Conservation (phyloP, 306 rosid genomes). For the Herpetospermum pedunculosum region DNA sequence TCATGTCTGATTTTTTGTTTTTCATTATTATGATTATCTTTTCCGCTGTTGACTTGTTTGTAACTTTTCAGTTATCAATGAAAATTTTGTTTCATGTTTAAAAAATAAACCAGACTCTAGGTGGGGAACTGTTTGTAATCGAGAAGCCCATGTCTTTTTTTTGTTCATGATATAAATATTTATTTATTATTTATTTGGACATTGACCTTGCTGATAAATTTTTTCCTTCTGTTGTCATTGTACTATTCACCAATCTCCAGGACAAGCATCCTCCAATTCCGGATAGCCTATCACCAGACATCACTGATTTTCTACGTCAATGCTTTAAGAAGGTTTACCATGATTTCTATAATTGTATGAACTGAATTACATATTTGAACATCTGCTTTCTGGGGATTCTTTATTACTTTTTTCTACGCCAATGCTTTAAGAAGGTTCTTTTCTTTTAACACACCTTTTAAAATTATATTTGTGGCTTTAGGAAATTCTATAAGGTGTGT, state of each 20-base stretch:
- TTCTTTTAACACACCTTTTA: not conserved
- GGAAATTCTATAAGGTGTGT: not conserved
- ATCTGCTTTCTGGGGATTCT: not conserved
- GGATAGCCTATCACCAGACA: conserved; percentile 79
- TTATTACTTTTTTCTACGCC: conserved; percentile 4
- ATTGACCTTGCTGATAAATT: not conserved
- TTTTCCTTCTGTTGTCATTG: not conserved
- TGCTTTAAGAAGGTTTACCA: conserved; percentile 90
- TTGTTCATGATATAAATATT: not conserved
- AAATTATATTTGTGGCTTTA: not conserved
- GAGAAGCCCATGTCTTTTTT: not conserved
- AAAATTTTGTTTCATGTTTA: not conserved
- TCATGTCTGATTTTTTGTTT: not conserved
- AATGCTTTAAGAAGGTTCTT: no score
- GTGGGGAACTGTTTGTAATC: not conserved
- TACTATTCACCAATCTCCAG: conserved; percentile 35
- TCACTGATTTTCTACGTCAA: conserved; percentile 92
- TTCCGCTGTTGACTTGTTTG: not conserved
- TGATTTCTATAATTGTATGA: conserved; percentile 1
- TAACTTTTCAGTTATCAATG: not conserved
- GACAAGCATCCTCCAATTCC: conserved; percentile 97
- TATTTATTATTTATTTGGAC: not conserved
- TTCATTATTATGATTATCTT: not conserved
- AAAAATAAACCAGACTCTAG: not conserved
- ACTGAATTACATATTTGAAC: not conserved